Base-by-base conservation (phyloP, 495 filamentous ascomycete species). In the Penicillium alfredii region DNA sequence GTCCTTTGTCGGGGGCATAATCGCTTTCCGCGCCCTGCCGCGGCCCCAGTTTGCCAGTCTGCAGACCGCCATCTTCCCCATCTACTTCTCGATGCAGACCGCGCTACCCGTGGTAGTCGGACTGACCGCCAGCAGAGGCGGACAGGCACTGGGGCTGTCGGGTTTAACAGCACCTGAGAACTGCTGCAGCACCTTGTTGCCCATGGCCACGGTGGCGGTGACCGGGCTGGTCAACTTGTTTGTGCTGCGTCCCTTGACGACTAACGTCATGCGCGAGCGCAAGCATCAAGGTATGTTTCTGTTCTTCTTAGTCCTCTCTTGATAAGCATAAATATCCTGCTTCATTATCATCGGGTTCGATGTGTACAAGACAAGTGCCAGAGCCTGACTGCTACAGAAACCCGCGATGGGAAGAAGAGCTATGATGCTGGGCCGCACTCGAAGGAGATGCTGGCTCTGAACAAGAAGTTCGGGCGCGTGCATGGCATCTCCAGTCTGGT, bases 11-110 rank as follows among this genome's bases (percentile, higher is more conserved):
- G 77, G 73, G 36, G 86, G 86, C 19, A 70, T 83, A 18, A 59
- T 88, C 28, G 77, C 84, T 36, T 95, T 79, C 69, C 72, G 69
- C 28, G 72, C 76, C 36, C 77, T 96, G 30, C 71, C 85, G 7
- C 79, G 86, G 7, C 77, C 86, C 0, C 80, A 88, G 55, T 97
- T 97, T 65, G 70, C 78, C 4, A 68, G 74, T 22, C 71, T 97
- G 16, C 90, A 94, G 64, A 63, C 75, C 21, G 73, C 73, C 48
- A 77, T 87, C 51, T 90, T 93, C 64, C 90, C 90, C 14, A 60
- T 82, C 47, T 97, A 90, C 68, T 95, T 96, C 60, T 66, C 74
- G 15, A 59, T 95, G 27, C 89, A 95, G 67, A 77, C 84, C 3
- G 71, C 74, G 4, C 67, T 86, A 3, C 84, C 90, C 5, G 56